phyloP scores from a whole-genome alignment of 2,329 filamentous ascomycete species.

The Cladosporium sphaerospermum region DNA sequence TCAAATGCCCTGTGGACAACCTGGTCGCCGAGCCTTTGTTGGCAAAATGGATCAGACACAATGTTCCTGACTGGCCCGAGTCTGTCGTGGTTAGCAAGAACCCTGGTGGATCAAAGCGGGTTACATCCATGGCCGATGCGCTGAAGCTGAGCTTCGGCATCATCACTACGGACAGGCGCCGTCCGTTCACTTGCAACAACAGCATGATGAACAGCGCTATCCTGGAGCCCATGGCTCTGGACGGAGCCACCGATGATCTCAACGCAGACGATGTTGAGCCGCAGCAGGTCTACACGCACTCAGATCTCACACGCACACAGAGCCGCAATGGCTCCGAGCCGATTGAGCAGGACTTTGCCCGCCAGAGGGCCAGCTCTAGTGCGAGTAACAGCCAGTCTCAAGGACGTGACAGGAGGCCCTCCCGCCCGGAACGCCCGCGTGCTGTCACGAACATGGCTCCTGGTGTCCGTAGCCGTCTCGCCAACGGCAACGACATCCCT shows the following conservation, averaged over 20 bases:
- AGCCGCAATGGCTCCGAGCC: constrained; percentile 11
- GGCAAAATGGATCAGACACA: constrained; percentile 87
- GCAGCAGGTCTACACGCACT: constrained; percentile 13
- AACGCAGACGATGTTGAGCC: constrained; percentile 26
- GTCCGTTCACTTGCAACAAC: constrained; percentile 38
- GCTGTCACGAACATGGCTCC: constrained; percentile 11
- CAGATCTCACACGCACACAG: neutral
- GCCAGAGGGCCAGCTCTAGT: constrained; percentile 14
- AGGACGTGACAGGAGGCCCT: constrained; percentile 8
- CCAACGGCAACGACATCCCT: constrained; percentile 21
- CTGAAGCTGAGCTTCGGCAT: constrained; percentile 97
- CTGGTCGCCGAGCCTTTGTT: constrained; percentile 93
- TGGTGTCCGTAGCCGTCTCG: constrained; percentile 18
- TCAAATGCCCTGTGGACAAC: constrained; percentile 95
- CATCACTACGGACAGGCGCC: constrained; percentile 72
- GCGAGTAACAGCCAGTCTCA: constrained; percentile 10
- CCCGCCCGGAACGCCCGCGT: constrained; percentile 6
- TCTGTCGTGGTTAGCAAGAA: constrained; percentile 98
- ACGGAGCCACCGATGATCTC: constrained; percentile 26
- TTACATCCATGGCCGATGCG: constrained; percentile 91
- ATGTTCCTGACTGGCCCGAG: constrained; percentile 80
- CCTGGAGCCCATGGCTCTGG: constrained; percentile 43
- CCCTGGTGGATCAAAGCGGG: constrained; percentile 90
- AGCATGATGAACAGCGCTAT: constrained; percentile 76
- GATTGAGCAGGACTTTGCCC: constrained; percentile 26